Conservation (phyloP, 495 filamentous ascomycete species). For the Annulohypoxylon maeteangense region DNA sequence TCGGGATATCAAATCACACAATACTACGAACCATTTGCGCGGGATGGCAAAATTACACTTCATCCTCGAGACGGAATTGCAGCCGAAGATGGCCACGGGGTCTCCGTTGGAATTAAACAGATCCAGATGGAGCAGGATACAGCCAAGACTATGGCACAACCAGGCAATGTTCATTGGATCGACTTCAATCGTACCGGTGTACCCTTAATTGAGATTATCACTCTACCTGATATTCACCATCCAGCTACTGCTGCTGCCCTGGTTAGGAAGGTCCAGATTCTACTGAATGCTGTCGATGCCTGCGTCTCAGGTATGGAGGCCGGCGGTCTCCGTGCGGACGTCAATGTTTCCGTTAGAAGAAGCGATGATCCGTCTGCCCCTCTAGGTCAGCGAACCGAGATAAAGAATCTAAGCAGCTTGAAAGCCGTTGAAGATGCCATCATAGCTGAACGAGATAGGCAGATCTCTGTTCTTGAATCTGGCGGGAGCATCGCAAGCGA, state of each 20-base stretch:
- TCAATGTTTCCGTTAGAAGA: constrained; percentile 89
- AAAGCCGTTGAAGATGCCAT: constrained; percentile 95
- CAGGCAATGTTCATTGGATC: constrained; percentile 76
- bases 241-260: constrained; percentile 86
- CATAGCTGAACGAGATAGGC: constrained; percentile 86
- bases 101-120: constrained; percentile 86
- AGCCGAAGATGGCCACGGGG: constrained; percentile 69
- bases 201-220: constrained; percentile 95
- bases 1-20: constrained; percentile 97
- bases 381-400: constrained; percentile 91
- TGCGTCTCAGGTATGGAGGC: constrained; percentile 92
- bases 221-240: constrained; percentile 83
- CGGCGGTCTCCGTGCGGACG: constrained; percentile 90
- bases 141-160: constrained; percentile 87
- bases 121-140: constrained; percentile 98
- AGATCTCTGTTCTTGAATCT: constrained; percentile 81
- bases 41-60: constrained; percentile 75
- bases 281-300: constrained; percentile 82
- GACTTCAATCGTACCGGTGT: constrained; percentile 95
- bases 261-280: constrained; percentile 86
- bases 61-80: constrained; percentile 82
- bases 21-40: constrained; percentile 89
- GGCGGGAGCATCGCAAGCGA: constrained; percentile 85
- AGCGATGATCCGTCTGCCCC: constrained; percentile 54
- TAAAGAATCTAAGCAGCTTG: constrained; percentile 96